Conservation (phyloP, 768 basidiomycete species). For the Lactarius hatsudake region DNA sequence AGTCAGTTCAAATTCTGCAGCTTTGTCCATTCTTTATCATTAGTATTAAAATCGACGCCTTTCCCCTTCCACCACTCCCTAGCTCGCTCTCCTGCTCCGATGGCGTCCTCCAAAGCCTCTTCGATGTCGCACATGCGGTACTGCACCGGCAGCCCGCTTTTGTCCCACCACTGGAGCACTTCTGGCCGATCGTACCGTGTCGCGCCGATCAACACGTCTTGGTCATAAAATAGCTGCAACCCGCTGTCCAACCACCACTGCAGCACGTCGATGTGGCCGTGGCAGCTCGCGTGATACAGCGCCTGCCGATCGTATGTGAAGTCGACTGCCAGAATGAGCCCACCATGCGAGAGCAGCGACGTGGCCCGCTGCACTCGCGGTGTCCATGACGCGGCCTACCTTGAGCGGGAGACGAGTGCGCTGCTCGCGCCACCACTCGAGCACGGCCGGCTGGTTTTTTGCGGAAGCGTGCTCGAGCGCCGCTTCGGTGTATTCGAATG, state of each 20-base stretch:
- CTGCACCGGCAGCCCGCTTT: constrained; percentile 71
- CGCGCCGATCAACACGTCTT: constrained; percentile 74
- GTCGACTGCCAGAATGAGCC: constrained; percentile 72
- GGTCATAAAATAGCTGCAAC: constrained; percentile 74
- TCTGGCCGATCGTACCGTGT: constrained; percentile 79
- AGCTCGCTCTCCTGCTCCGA: constrained; percentile 72
- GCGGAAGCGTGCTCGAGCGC: constrained; percentile 78
- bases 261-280: constrained; percentile 75
- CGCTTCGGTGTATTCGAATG: constrained; percentile 73
- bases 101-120: constrained; percentile 85
- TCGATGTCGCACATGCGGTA: constrained; percentile 92
- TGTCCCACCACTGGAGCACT: constrained; percentile 88
- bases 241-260: constrained; percentile 84
- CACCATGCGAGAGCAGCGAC: constrained; percentile 82
- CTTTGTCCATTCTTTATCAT: constrained; percentile 88
- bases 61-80: constrained; percentile 79
- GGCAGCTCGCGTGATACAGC: constrained; percentile 73
- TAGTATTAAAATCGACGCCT: constrained; percentile 80
- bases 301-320: constrained; percentile 76
- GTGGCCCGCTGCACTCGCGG: constrained; percentile 76
- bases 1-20: constrained; percentile 68
- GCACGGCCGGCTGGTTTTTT: constrained; percentile 69
- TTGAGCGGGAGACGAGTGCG: constrained; percentile 58
- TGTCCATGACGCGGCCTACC: constrained; percentile 82
- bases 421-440: constrained; percentile 82